Conservation (phyloP, 2,329 filamentous ascomycete genomes). For the Didymella arachidicola region DNA sequence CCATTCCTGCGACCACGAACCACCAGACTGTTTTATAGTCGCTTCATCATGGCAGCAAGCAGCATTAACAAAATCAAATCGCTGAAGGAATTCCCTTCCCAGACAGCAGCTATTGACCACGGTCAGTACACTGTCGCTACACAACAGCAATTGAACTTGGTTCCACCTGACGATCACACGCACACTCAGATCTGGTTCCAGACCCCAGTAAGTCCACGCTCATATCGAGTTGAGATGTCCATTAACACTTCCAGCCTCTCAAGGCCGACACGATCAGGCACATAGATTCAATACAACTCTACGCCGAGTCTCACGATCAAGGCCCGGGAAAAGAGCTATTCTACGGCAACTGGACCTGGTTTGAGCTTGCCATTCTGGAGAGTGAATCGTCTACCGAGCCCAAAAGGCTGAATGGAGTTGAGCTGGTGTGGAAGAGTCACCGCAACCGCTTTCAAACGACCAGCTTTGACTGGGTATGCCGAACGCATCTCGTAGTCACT, state of each 20-base stretch:
- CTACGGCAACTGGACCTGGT: conserved; percentile 7
- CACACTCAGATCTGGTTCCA: conserved; percentile 2
- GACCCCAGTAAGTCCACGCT: neutral
- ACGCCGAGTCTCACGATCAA: conserved; percentile 1
- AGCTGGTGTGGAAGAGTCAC: conserved; percentile 6
- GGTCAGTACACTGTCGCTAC: neutral
- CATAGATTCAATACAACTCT: neutral
- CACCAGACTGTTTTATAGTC: neutral
- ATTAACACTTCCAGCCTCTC: neutral
- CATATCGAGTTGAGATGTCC: neutral
- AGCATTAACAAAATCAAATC: neutral
- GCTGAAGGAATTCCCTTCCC: neutral
- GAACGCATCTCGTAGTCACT: neutral
- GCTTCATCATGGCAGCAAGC: neutral
- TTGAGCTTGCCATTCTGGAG: neutral
- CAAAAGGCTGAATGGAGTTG: neutral
- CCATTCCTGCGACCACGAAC: neutral
- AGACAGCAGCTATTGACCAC: neutral
- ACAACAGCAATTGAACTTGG: neutral
- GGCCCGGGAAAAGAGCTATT: neutral
- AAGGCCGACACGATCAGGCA: neutral
- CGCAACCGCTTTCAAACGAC: conserved; percentile 3
- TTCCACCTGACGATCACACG: neutral
- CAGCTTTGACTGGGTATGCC: neutral
- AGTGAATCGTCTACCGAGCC: neutral